Evolutionary conservation across 306 rosid genomes (phyloP), one percentile per base, ranked within the genome.

Genomic region (Dalbergia cultrata): DNA sequence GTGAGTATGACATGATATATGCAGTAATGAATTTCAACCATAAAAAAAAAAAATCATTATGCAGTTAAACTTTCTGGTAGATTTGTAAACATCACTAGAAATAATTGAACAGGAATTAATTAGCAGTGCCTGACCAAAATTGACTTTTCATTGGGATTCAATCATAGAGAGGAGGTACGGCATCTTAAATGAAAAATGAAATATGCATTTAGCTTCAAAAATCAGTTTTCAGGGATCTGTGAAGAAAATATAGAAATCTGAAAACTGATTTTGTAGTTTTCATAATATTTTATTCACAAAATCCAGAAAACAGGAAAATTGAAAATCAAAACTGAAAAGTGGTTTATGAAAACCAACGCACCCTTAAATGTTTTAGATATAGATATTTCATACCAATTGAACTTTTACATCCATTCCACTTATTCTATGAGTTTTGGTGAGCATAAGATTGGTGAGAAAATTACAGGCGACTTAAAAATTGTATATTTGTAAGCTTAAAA

Each of bases 381-480:
- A n/a, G 49, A 72, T 73, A 49, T 54, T 72, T 58, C 70, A 75
- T 37, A 19, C 5, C 19, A 70, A 74, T 78, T 47, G 21, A 70
- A 60, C 7, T 37, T 81, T 78, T 79, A 83, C 86, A 86, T 88
- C 91, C 81, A 78, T 71, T 79, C 76, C 58, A 66, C 75, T 69
- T 58, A 70, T 74, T 59, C 66, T 37, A 10, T 66, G 64, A 44
- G 75, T 49, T 54, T 70, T 37, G 43, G 43, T 43, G 62, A 37
- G 21, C 14, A 54, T 9, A 67, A 72, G 33, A 65, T 31, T 12
- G 49, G 31, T 39, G 33, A 53, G 12, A 21, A 59, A 58, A 41
- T n/a, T 44, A 31, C 52, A 73, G 77, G 21, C n/a, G 35, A 47
- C 81, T 33, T 45, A 31, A 71, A 72, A 79, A 21, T 35, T 13